Evolutionary conservation across 805 yeast species (phyloP).

Genomic region (Maudiozyma bulderi): DNA sequence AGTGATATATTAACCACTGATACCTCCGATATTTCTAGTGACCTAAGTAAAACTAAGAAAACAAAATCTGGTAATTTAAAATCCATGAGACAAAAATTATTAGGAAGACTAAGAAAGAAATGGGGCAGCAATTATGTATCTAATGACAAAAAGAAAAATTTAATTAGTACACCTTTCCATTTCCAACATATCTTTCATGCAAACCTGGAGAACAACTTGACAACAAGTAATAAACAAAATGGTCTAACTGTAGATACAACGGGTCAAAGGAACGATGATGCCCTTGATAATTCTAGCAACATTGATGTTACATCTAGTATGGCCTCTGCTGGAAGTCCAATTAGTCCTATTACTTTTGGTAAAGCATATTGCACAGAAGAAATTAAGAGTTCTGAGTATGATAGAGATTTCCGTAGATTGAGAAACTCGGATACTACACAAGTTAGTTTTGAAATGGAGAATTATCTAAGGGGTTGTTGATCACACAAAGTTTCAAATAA

Average conservation of each 20-base stretch:
- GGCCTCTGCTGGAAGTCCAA: not conserved
- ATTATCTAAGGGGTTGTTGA: not conserved
- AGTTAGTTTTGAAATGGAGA: slow-evolving; percentile 1
- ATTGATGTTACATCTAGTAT: not conserved
- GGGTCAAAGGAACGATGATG: not conserved
- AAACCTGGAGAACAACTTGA: slow-evolving; percentile 6
- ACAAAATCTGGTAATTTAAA: not conserved
- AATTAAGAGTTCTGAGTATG: slow-evolving; percentile 1
- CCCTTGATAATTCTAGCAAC: not conserved
- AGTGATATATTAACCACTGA: not conserved
- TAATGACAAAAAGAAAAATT: not conserved
- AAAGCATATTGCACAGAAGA: slow-evolving; percentile 12
- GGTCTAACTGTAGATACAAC: not conserved
- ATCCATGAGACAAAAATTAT: slow-evolving; percentile 11
- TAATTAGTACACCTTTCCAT: slow-evolving; percentile 31
- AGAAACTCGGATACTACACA: not conserved
- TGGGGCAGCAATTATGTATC: slow-evolving; percentile 2
- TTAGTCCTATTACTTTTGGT: slow-evolving; percentile 4
- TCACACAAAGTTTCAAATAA: no score
- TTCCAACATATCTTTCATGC: slow-evolving; percentile 34
- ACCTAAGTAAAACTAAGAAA: not conserved
- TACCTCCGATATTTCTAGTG: not conserved
- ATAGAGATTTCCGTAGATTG: not conserved
- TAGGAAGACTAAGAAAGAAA: slow-evolving; percentile 17
- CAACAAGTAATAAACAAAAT: no score